Conservation (phyloP, 441 rosid species). For the Adansonia gregorii region DNA sequence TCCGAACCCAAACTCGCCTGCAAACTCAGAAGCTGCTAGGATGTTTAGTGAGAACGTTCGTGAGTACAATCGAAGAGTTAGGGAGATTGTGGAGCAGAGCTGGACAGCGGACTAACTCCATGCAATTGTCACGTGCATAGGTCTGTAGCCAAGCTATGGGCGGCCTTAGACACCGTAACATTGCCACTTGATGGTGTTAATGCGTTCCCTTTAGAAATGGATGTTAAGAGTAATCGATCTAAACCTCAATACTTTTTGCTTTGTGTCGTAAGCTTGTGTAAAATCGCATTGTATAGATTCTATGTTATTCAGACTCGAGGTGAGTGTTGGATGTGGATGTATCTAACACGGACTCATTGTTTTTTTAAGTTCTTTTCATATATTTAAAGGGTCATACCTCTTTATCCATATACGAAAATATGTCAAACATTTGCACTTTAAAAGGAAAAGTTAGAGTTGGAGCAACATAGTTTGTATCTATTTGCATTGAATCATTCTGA, state of each 20-base stretch:
- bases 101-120: slow-evolving; percentile 58
- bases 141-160: no score
- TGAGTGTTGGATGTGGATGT: not conserved
- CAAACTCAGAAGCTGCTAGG: slow-evolving; percentile 68
- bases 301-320: not conserved
- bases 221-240: not conserved
- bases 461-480: not conserved
- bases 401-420: not conserved
- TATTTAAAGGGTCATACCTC: not conserved
- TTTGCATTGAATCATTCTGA: not conserved
- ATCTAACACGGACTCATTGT: no score
- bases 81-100: slow-evolving; percentile 69
- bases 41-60: slow-evolving; percentile 73
- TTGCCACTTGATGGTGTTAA: not conserved
- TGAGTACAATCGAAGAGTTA: slow-evolving; percentile 67
- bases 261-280: slow-evolving; percentile 8
- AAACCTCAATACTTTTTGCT: not conserved
- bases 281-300: slow-evolving; percentile 1
- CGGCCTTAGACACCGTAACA: not conserved
- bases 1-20: slow-evolving; percentile 72
- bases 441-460: no score
- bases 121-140: no score
- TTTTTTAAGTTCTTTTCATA: no score
- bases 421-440: not conserved
- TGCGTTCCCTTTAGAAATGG: not conserved